Base-by-base conservation (phyloP, 345 rosid species). In the Hibiscus mutabilis region DNA sequence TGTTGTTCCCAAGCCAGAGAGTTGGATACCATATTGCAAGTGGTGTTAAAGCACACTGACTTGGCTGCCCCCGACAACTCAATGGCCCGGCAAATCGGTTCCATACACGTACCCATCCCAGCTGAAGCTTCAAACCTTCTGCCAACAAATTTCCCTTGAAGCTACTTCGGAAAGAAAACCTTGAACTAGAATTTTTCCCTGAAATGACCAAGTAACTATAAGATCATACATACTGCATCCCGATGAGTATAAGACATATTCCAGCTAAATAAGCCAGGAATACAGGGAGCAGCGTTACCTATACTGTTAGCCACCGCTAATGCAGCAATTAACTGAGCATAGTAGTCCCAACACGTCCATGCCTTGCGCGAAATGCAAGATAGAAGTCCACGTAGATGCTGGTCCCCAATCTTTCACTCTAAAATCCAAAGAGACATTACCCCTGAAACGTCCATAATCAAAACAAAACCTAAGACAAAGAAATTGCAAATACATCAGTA, bases 61-160 rank as follows among this genome's bases (percentile, higher is more conserved):
- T 74, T 16, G 89, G 35, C 74, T 95, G 97, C 42, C 83, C 84
- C 0, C 57, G 82, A 72, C 98, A 95, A 77, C 98, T 92, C 82
- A 92, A 80, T 0, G 97, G 99, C 49, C 99, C 99, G 0, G 94
- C 96, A 64, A 85, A 95, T 58, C 99, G 83, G 76, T 95, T 95
- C 99, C 98, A 92, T 19, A 87, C 88, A 73, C 92, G 99, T 73
- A 98, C 98, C 99, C 98, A 92, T 5, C 98, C 99, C 21, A 84
- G 75, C 86, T 92, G 98, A 75, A 86, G 74, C 81, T 79, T 83
- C 62, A 95, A 79, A 60, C 98, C 98, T 16, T 81, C 87, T 52
- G 82, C 65, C 71, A 92, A 66, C 77, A 92, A 73, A 74, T 85
- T 92, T 42, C 87, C 85, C 60, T 95, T 97, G 82, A 92, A 90